Conservation (phyloP, 2,329 filamentous ascomycete species). For the Metarhizium rileyi region DNA sequence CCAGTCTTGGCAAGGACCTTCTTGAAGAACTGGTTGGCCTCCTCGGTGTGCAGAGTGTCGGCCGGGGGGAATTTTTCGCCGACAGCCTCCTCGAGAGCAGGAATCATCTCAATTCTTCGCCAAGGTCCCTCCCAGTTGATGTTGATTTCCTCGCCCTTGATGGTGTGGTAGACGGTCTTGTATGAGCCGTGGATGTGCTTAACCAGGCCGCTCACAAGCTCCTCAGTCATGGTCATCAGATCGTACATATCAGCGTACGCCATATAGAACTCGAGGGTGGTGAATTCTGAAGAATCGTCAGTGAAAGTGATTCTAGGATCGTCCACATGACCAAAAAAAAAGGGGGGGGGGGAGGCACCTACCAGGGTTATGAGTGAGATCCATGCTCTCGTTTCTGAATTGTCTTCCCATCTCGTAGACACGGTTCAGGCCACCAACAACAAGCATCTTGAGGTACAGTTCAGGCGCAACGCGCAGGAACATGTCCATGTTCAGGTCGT, state of each 20-base stretch:
- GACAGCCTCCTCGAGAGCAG: constrained; percentile 69
- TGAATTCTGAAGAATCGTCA: constrained; percentile 62
- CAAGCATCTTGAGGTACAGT: constrained; percentile 89
- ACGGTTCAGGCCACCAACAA: constrained; percentile 87
- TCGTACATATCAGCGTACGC: constrained; percentile 90
- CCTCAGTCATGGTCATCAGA: constrained; percentile 72
- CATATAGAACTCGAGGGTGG: constrained; percentile 94
- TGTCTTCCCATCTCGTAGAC: constrained; percentile 95
- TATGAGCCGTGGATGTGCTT: constrained; percentile 82
- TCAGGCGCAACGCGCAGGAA: constrained; percentile 94
- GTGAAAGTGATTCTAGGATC: not conserved
- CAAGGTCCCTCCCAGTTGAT: constrained; percentile 97
- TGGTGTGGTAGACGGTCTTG: constrained; percentile 76
- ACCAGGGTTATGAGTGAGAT: constrained; percentile 71
- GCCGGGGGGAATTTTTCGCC: constrained; percentile 91
- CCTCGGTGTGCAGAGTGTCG: constrained; percentile 79
- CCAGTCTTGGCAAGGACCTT: constrained; percentile 78
- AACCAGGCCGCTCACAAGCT: constrained; percentile 81
- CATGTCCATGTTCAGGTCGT: constrained; percentile 89
- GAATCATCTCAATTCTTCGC: constrained; percentile 90
- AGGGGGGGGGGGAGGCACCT: constrained; percentile 3
- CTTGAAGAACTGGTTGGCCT: constrained; percentile 83
- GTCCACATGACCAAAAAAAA: not conserved
- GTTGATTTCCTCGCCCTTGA: constrained; percentile 74
- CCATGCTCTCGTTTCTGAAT: constrained; percentile 79